These are phyloP conservation scores for Metschnikowia matae DNA, from an alignment of 805 yeast species.

Conservation along the genomic window DNA sequence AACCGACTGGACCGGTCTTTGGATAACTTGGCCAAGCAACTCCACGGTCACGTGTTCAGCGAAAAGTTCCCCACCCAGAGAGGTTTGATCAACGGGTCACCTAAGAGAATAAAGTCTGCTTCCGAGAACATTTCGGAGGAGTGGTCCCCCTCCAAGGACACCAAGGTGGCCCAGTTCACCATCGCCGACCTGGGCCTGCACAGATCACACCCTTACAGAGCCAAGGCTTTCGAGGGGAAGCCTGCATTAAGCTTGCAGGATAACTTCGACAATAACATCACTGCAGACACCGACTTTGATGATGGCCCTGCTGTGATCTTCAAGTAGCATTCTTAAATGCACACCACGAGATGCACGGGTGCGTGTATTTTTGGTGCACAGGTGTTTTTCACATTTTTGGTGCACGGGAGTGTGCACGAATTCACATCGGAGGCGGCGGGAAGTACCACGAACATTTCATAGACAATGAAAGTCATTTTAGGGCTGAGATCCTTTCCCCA, in stretches of 20 bases:
- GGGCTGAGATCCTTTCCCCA: background rate
- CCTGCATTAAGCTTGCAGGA: conserved; percentile 16
- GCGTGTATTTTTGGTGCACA: background rate
- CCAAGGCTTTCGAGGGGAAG: background rate
- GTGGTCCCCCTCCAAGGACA: background rate
- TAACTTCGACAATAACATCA: conserved; percentile 19
- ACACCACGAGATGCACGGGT: background rate
- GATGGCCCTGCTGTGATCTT: conserved; percentile 18
- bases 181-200: background rate
- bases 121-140: background rate
- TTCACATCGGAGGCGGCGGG: no score
- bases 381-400: background rate
- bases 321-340: conserved; percentile 7
- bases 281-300: conserved; percentile 12
- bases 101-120: conserved; percentile 5
- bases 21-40: conserved; percentile 39
- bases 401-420: no score
- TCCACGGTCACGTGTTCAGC: conserved; percentile 31
- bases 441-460: no score
- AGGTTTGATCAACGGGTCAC: conserved; percentile 21
- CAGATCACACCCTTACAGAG: background rate
- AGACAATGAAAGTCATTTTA: no score
- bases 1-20: conserved; percentile 18
- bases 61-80: conserved; percentile 36
- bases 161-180: background rate